Base-by-base conservation (phyloP, 345 rosid genomes). In the Melaleuca quinquenervia region DNA sequence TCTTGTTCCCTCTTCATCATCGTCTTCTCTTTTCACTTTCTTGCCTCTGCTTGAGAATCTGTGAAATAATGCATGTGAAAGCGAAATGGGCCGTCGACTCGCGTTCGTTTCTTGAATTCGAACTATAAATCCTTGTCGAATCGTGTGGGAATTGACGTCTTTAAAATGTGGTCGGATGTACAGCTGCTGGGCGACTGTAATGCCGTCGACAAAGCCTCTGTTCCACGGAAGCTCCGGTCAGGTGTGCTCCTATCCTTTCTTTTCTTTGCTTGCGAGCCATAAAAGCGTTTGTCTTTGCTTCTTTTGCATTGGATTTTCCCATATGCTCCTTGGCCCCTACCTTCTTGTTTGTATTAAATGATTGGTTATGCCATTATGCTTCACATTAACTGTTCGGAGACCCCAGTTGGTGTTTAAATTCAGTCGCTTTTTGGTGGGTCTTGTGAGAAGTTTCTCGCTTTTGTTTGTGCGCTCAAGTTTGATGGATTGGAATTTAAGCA, bases 191-290 rank as follows among this genome's bases (percentile, higher is more conserved):
- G 92, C 85, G 94, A 90, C 87, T 88, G 84, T 87, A 90, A 90
- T 85, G 94, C 92, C 83, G 96, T 92, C 85, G 92, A 88, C 90
- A 96, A 93, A 90, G 92, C 98, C 89, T 90, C 96, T 86, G 93
- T 96, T 86, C 99, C 99, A 36, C 91, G 99, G 86, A 96, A 94
- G 95, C 94, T 95, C 88, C 99, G 99, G 83, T 95, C 99, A 91
- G 98, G 99, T 96, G 89, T 86, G 91, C 88, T 52, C 21, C 85
- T 90, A 88, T 85, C 87, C 80, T 18, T 18, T 36, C 48, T 13
- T 36, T 70, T 20, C 80, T 70, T 70, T 70, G 80, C 80, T 36
- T 36, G 80, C 48, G 80, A 70, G 80, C 48, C 48, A 70, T 70
- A 36, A 70, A 70, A 36, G 80, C 80, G 87, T 88, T 52, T 54